A percentile compares a stretch with the other conserved stretches of the same genome.
These are phyloP conservation scores for rapeseed (Brassica napus) DNA, from an alignment of 345 rosid species.

Conservation along the genomic window Da-Ae NC_063452.1:59591001-59591500, in stretches of 20 bases:
- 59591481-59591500: constrained; percentile 65
- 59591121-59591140: constrained; percentile 4
- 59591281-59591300: neutral
- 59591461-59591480: neutral
- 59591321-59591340: constrained; percentile 16
- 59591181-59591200: constrained; percentile 90
- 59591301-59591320: constrained; percentile 6
- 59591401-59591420: constrained; percentile 50
- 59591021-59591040: neutral
- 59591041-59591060: constrained; percentile 6
- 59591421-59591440: constrained; percentile 15
- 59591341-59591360: constrained; percentile 83
- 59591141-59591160: constrained; percentile 37
- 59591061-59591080: neutral
- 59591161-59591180: constrained; percentile 92
- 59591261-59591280: neutral
- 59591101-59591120: constrained; percentile 7
- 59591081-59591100: neutral
- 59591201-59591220: constrained; percentile 74
- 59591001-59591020: constrained; percentile 57
- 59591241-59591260: constrained; percentile 46
- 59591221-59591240: constrained; percentile 83
- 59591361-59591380: constrained; percentile 79
- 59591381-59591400: constrained; percentile 82
- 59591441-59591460: neutral